phyloP scores from a whole-genome alignment of 495 filamentous ascomycete species.

The Haplographium delicatum region DNA sequence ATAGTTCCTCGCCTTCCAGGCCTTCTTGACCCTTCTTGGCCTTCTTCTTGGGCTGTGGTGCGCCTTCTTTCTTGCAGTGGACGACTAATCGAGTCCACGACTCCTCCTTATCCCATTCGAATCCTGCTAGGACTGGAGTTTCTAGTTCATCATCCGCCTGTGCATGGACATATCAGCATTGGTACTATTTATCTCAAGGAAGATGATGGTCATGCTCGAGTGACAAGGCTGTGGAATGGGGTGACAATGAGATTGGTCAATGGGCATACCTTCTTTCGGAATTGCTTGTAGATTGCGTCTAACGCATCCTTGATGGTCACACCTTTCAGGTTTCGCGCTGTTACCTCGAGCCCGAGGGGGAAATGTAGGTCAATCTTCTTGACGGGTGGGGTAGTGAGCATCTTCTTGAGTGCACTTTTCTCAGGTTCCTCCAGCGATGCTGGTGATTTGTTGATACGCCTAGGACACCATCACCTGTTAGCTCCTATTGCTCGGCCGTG shows the following conservation, averaged over 20 bases:
- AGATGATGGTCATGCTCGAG: background rate
- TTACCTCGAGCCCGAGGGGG: constrained; percentile 79
- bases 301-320: constrained; percentile 94
- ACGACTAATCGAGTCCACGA: constrained; percentile 68
- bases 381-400: constrained; percentile 72
- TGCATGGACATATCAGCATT: constrained; percentile 11
- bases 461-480: constrained; percentile 26
- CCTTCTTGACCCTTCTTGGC: constrained; percentile 27
- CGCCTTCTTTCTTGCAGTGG: constrained; percentile 66
- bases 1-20: constrained; percentile 26
- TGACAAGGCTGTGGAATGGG: background rate
- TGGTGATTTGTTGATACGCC: constrained; percentile 88
- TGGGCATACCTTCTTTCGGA: constrained; percentile 77
- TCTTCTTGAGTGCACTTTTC: constrained; percentile 73
- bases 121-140: constrained; percentile 76
- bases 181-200: too few species aligned
- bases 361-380: constrained; percentile 93
- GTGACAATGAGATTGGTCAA: background rate
- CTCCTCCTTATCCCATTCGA: constrained; percentile 93
- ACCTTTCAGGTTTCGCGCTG: constrained; percentile 82
- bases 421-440: constrained; percentile 60
- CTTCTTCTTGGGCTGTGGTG: constrained; percentile 31
- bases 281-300: constrained; percentile 89
- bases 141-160: constrained; percentile 88
- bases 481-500: background rate